These are phyloP conservation scores for Cladophialophora exuberans DNA, from an alignment of 2,329 filamentous ascomycete species.

Conservation along the genomic window DNA sequence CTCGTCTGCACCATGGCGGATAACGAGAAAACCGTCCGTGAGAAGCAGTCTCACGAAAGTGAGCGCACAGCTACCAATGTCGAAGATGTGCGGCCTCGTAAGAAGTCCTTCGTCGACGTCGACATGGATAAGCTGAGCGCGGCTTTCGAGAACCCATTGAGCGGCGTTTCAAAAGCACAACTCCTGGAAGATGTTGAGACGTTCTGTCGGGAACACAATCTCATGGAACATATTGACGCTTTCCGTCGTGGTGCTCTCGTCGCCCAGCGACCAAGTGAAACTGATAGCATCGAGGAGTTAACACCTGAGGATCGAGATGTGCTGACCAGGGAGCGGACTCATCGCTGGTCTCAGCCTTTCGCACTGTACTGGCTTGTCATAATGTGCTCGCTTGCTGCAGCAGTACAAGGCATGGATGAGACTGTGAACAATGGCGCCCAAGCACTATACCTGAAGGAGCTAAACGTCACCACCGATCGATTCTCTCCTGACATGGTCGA, in stretches of 20 bases:
- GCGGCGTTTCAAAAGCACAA: constrained; percentile 54
- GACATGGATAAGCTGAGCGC: constrained; percentile 38
- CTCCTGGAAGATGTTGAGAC: constrained; percentile 59
- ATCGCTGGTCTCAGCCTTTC: constrained; percentile 56
- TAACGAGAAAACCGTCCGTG: constrained; percentile 11
- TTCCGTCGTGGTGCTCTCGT: constrained; percentile 58
- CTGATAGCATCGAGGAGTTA: constrained; percentile 53
- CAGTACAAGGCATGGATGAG: constrained; percentile 59
- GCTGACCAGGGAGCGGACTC: constrained; percentile 50
- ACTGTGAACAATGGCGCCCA: constrained; percentile 54
- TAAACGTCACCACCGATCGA: constrained; percentile 27
- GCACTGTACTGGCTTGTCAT: constrained; percentile 52
- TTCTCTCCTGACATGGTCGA: constrained; percentile 36
- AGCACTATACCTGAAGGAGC: constrained; percentile 26
- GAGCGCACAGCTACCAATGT: constrained; percentile 21
- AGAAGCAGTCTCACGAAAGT: constrained; percentile 12
- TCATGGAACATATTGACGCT: constrained; percentile 52
- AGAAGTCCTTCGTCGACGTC: constrained; percentile 21
- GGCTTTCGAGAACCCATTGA: constrained; percentile 58
- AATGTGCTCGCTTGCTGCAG: constrained; percentile 57
- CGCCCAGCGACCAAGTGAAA: constrained; percentile 54
- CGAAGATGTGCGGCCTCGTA: constrained; percentile 17
- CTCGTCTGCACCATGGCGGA: constrained; percentile 12
- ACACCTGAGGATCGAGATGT: constrained; percentile 47
- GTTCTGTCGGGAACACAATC: constrained; percentile 55